Evolutionary conservation across 805 yeast species (phyloP).

Genomic region (Wickerhamiella domercqiae): DNA sequence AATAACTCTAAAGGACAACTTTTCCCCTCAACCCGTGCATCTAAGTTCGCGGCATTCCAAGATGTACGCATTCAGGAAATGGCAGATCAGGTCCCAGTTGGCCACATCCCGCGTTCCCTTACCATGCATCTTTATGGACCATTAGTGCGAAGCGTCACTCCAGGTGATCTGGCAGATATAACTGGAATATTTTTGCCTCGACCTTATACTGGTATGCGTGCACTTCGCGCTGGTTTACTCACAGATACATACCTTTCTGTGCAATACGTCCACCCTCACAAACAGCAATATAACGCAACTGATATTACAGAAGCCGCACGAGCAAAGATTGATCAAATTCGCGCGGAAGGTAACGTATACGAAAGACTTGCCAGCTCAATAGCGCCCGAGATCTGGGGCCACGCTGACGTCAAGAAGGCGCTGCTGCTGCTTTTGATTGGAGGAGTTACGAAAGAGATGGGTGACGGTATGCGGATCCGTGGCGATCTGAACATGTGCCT

Average conservation of each 20-base stretch:
- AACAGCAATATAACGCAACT: conserved; percentile 62
- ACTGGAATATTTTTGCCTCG: conserved; percentile 86
- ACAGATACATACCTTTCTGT: conserved; percentile 91
- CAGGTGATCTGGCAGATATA: conserved; percentile 91
- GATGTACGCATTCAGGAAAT: conserved; percentile 90
- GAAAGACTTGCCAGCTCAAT: conserved; percentile 70
- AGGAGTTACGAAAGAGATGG: conserved; percentile 87
- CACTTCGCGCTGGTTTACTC: conserved; percentile 77
- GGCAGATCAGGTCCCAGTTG: conserved; percentile 93
- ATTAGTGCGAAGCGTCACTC: conserved; percentile 68
- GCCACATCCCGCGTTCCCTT: conserved; percentile 86
- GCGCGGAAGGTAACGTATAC: conserved; percentile 55
- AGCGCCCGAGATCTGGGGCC: conserved; percentile 97
- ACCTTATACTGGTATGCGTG: conserved; percentile 92
- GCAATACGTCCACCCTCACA: conserved; percentile 73
- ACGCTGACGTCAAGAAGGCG: conserved; percentile 84
- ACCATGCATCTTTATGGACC: conserved; percentile 85
- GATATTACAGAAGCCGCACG: conserved; percentile 43
- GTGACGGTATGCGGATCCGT: conserved; percentile 94
- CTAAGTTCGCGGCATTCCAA: conserved; percentile 88
- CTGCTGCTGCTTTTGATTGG: conserved; percentile 73
- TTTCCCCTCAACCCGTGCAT: conserved; percentile 86
- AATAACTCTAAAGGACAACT: conserved; percentile 80
- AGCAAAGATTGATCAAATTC: conserved; percentile 38
- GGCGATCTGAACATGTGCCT: conserved; percentile 92